A percentile compares a stretch with the other conserved stretches of the same genome.
Evolutionary conservation across 2,329 filamentous ascomycete genomes (phyloP).

Genomic region (Balansia obtecta): DNA sequence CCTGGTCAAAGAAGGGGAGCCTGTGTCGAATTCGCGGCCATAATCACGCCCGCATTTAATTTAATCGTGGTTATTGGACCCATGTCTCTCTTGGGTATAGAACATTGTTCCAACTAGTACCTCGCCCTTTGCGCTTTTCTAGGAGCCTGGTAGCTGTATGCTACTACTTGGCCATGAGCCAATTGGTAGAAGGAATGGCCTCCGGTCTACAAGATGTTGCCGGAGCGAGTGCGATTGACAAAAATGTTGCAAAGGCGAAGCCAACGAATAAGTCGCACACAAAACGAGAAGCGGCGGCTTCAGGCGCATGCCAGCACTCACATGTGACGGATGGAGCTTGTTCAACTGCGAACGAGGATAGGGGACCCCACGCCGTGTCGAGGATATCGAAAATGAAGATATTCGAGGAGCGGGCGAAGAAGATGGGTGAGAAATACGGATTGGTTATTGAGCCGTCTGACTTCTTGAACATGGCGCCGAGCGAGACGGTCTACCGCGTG

Average conservation of each 20-base stretch:
- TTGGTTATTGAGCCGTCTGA: slow-evolving; percentile 42
- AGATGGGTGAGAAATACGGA: slow-evolving; percentile 41
- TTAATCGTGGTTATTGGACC: background rate
- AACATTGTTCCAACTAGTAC: background rate
- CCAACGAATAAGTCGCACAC: slow-evolving; percentile 29
- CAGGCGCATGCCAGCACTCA: slow-evolving; percentile 2
- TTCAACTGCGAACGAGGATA: slow-evolving; percentile 14
- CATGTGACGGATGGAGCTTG: slow-evolving; percentile 12
- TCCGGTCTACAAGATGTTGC: slow-evolving; percentile 19
- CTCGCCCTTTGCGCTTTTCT: background rate
- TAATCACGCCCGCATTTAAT: background rate
- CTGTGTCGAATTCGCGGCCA: background rate
- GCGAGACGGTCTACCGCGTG: slow-evolving; percentile 48
- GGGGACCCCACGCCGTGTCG: slow-evolving; percentile 17
- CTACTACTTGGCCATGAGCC: background rate
- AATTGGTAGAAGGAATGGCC: background rate
- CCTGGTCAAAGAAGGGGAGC: background rate
- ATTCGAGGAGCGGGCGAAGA: slow-evolving; percentile 43
- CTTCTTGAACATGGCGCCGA: slow-evolving; percentile 34
- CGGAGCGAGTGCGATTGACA: slow-evolving; percentile 35
- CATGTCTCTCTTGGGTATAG: background rate
- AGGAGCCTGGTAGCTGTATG: background rate
- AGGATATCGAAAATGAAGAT: slow-evolving; percentile 37
- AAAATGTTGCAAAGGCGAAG: slow-evolving; percentile 36
- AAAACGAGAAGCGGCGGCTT: slow-evolving; percentile 24